A percentile compares a stretch with the other conserved stretches of the same genome.
These are phyloP conservation scores for Elsinoe perseae DNA, from an alignment of 2,329 filamentous ascomycete genomes.

Conservation along the genomic window DNA sequence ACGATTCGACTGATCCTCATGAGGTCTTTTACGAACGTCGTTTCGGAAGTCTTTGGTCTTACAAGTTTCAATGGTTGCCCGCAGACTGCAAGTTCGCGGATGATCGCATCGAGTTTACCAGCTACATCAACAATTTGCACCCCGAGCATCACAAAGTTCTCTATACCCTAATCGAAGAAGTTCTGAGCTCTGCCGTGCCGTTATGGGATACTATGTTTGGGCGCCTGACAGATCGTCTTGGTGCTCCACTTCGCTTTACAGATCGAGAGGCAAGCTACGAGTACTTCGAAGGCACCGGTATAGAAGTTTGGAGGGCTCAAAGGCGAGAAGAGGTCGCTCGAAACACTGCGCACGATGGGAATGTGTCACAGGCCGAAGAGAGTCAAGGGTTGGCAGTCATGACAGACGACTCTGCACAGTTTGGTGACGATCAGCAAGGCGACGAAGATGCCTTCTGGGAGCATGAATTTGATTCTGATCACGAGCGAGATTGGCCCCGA, in stretches of 20 bases:
- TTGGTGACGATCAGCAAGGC: not conserved
- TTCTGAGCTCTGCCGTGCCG: constrained; percentile 24
- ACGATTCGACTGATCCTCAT: constrained; percentile 13
- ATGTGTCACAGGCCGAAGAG: too few species aligned
- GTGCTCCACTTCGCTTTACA: not conserved
- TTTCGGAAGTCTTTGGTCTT: constrained; percentile 19
- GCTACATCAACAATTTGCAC: constrained; percentile 30
- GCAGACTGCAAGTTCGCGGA: constrained; percentile 23
- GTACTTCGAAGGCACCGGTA: constrained; percentile 2
- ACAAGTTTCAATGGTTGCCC: constrained; percentile 27
- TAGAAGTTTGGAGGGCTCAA: not conserved
- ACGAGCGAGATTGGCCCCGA: constrained; percentile 5
- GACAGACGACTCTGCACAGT: not conserved
- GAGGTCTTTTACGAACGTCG: not conserved
- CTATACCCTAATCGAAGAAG: constrained; percentile 24
- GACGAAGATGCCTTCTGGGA: not conserved
- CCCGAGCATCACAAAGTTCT: constrained; percentile 21
- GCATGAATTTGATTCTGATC: not conserved
- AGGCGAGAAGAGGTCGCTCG: not conserved
- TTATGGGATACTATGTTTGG: constrained; percentile 25
- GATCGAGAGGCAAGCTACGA: constrained; percentile 4
- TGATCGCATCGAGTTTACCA: constrained; percentile 20
- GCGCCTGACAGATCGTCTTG: not conserved
- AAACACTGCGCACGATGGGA: not conserved
- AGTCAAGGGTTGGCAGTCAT: too few species aligned